Percentiles rank a stretch among this genome's conserved stretches.
These are phyloP conservation scores for Cryptococcus neoformans DNA, from an alignment of 1,284 basidiomycete genomes.

Conservation along the genomic window DNA sequence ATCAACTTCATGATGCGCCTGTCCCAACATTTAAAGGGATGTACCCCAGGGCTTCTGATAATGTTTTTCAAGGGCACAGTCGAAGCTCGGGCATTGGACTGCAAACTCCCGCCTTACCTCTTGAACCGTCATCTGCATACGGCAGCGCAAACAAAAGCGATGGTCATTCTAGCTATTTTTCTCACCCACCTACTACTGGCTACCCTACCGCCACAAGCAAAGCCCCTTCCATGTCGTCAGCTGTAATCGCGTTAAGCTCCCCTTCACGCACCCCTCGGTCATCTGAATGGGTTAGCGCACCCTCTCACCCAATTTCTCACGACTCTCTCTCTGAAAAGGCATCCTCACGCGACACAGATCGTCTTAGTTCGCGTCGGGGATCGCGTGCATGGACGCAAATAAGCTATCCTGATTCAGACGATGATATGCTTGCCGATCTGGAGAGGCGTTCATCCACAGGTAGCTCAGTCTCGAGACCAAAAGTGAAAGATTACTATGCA, in stretches of 20 bases:
- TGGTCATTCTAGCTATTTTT: not conserved
- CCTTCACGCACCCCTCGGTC: conserved; percentile 7
- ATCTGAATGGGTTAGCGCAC: conserved; percentile 17
- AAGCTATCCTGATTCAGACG: conserved; percentile 36
- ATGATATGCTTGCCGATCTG: conserved; percentile 31
- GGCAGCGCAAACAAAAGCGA: not conserved
- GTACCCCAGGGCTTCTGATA: not conserved
- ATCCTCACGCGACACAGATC: conserved; percentile 8
- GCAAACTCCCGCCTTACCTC: not conserved
- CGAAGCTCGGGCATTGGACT: not conserved
- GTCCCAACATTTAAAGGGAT: conserved; percentile 5
- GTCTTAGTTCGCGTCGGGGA: conserved; percentile 7
- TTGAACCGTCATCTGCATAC: too few species aligned
- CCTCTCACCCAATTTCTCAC: conserved; percentile 24
- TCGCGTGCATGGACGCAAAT: conserved; percentile 29
- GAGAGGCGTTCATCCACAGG: conserved; percentile 37
- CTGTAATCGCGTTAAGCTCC: conserved; percentile 4
- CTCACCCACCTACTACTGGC: conserved; percentile 10
- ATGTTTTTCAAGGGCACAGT: not conserved
- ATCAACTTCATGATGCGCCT: conserved; percentile 29
- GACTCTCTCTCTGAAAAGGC: conserved; percentile 1
- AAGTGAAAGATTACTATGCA: not conserved
- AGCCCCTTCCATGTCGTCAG: not conserved
- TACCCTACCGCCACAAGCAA: conserved; percentile 6
- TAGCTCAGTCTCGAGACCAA: conserved; percentile 12